These are phyloP conservation scores for Claviceps monticola DNA, from an alignment of 2,329 filamentous ascomycete species.

Conservation along the genomic window DNA sequence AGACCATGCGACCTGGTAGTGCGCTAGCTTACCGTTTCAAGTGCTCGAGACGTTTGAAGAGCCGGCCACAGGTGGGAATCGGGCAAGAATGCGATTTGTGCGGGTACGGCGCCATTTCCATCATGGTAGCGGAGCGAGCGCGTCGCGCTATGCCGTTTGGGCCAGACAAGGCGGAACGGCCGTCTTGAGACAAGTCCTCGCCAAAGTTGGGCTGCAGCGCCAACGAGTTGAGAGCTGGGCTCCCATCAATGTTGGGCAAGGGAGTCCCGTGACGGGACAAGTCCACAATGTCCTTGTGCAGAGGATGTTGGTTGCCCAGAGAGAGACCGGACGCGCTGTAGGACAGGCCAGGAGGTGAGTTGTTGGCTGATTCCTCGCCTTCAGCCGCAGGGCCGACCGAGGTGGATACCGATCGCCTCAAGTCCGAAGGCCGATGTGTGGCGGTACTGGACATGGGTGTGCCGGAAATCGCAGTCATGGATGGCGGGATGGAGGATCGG, in stretches of 20 bases:
- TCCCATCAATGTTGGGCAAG: constrained; percentile 69
- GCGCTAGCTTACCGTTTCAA: constrained; percentile 76
- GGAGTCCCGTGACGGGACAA: constrained; percentile 88
- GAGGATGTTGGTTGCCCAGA: constrained; percentile 40
- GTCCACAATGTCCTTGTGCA: constrained; percentile 68
- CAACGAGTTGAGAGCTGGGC: constrained; percentile 58
- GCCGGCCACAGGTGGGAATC: constrained; percentile 91
- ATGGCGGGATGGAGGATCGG: constrained; percentile 80
- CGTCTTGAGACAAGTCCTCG: constrained; percentile 47
- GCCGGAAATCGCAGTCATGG: constrained; percentile 54
- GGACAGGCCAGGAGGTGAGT: constrained; percentile 64
- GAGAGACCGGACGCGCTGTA: constrained; percentile 57
- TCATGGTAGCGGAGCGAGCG: constrained; percentile 86
- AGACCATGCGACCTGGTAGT: constrained; percentile 6
- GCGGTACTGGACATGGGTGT: constrained; percentile 48
- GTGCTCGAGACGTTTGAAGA: constrained; percentile 98
- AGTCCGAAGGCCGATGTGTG: constrained; percentile 71
- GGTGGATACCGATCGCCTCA: constrained; percentile 78
- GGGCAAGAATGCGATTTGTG: constrained; percentile 98
- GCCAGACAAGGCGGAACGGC: constrained; percentile 55
- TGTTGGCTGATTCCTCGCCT: constrained; percentile 62
- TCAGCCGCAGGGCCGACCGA: constrained; percentile 75
- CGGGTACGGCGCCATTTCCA: constrained; percentile 91
- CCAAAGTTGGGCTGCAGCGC: constrained; percentile 59
- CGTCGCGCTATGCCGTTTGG: constrained; percentile 68